Evolutionary conservation across 805 yeast genomes (phyloP), one percentile per base, ranked within the genome.

Genomic region (Millerozyma acaciae): DNA sequence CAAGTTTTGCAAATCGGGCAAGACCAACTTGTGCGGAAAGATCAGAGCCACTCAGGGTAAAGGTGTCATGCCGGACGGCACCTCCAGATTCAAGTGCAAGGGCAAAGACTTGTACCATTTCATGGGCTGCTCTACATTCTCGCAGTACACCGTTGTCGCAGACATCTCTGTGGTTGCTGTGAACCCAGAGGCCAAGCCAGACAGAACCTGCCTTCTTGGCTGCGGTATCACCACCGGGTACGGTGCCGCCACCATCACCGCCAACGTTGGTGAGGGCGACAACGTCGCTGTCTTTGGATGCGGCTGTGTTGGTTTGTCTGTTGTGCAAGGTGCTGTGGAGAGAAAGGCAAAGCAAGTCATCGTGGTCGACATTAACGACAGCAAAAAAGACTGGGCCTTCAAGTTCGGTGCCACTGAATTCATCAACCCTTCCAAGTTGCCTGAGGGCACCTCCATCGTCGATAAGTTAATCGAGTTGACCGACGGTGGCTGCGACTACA

Each of bases 31-130:
- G 58, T 93, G 99, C 73, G 86, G 93, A 43, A 75, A 94, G 51
- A 90, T 93, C 48, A 81, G 98, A 67, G 95, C 86, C 35, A 94
- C 99, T 37, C 99, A 93, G 62, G 97, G 98, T 59, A 82, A 85
- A 55, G 99, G 98, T 60, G 83, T 90, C 38, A 84, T 93, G 96
- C 98, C 98, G 42, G 98, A 93, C 58, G 98, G 97, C 14, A 90
- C 99, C 32, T 62, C 84, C 28, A 79, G 99, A 62, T 90, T 93
- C 71, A 78, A 73, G 44, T 78, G 84, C 57, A 79, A 80, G 53
- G 98, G 98, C 47, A 75, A 93, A 67, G 75, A 79, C 27, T 63
- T 93, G 35, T 71, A 79, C 51, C 97, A 93, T 64, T 93, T 86
- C 62, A 93, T 93, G 99, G 99, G 99, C 31, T 85, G 96, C 62